Evolutionary conservation across 2,329 filamentous ascomycete species (phyloP).

Genomic region (Exophiala dermatitidis): DNA sequence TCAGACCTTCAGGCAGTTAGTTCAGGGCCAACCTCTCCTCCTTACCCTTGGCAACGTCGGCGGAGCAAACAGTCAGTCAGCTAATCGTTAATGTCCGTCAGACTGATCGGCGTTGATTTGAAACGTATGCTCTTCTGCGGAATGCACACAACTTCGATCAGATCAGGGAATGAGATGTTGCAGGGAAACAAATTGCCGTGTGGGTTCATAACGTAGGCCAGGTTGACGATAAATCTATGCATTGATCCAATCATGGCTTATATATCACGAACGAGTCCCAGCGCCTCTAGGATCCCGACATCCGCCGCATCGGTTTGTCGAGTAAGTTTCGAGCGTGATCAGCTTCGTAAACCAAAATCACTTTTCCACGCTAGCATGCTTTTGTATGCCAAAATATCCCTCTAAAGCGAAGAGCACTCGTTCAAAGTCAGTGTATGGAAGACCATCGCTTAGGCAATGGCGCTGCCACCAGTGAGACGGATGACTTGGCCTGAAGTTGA

Average conservation of each 20-base stretch:
- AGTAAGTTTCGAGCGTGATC: constrained; percentile 4
- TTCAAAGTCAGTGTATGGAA: not conserved
- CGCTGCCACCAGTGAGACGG: constrained; percentile 23
- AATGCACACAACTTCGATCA: too few species aligned
- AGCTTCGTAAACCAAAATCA: constrained; percentile 14
- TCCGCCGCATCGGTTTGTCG: not conserved
- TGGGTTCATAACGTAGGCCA: too few species aligned
- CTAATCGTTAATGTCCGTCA: too few species aligned
- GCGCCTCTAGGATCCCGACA: not conserved
- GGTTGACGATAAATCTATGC: not conserved
- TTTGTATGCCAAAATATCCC: constrained; percentile 12
- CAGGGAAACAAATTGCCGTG: too few species aligned
- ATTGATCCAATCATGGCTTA: not conserved
- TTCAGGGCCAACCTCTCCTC: too few species aligned
- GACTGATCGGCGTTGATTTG: too few species aligned
- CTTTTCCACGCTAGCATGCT: constrained; percentile 11
- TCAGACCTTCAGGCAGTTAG: too few species aligned
- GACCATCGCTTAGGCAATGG: constrained; percentile 18
- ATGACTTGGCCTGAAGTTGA: constrained; percentile 22
- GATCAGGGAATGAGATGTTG: too few species aligned
- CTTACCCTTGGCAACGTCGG: too few species aligned
- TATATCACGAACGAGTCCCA: not conserved
- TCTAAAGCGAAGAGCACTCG: constrained; percentile 4
- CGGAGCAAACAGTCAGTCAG: too few species aligned
- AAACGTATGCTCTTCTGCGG: too few species aligned